These are phyloP conservation scores for Fusarium sp. DNA, from an alignment of 2,329 filamentous ascomycete species.

Conservation along the genomic window DNA sequence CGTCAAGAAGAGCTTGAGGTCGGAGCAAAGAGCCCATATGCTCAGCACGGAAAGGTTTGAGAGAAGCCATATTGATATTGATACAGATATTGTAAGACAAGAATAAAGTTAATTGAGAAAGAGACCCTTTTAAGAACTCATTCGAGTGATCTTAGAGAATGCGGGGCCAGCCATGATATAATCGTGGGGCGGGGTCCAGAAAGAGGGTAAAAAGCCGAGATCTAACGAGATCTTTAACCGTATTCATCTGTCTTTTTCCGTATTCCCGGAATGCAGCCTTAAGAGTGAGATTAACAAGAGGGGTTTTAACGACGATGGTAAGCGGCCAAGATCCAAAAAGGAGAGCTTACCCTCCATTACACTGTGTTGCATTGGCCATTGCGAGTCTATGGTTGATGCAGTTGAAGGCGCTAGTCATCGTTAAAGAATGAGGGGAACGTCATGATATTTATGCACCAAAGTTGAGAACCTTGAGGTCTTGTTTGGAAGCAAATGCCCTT, in stretches of 20 bases:
- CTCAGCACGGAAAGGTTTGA: constrained; percentile 76
- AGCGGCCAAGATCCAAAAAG: not conserved
- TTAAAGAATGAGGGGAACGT: not conserved
- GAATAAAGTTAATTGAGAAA: not conserved
- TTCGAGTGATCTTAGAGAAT: not conserved
- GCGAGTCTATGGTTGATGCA: not conserved
- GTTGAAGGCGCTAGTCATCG: not conserved
- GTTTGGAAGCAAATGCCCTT: not conserved
- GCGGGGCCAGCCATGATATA: constrained; percentile 25
- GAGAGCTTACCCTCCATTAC: not conserved
- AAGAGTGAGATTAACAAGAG: constrained; percentile 12
- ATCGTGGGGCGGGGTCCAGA: constrained; percentile 21
- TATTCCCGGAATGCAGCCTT: constrained; percentile 2
- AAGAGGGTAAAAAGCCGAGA: constrained; percentile 19
- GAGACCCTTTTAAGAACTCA: not conserved
- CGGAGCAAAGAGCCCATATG: constrained; percentile 79
- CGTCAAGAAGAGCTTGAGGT: constrained; percentile 60
- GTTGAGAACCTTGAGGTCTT: not conserved
- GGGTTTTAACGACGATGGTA: constrained; percentile 11
- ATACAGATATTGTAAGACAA: not conserved
- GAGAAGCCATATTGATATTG: constrained; percentile 28
- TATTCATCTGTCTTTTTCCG: constrained; percentile 16
- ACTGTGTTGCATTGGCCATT: constrained; percentile 16
- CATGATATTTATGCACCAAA: not conserved
- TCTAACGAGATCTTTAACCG: constrained; percentile 13